Conservation (phyloP, 139 green algal species). For the Eudorina sp. region DNA sequence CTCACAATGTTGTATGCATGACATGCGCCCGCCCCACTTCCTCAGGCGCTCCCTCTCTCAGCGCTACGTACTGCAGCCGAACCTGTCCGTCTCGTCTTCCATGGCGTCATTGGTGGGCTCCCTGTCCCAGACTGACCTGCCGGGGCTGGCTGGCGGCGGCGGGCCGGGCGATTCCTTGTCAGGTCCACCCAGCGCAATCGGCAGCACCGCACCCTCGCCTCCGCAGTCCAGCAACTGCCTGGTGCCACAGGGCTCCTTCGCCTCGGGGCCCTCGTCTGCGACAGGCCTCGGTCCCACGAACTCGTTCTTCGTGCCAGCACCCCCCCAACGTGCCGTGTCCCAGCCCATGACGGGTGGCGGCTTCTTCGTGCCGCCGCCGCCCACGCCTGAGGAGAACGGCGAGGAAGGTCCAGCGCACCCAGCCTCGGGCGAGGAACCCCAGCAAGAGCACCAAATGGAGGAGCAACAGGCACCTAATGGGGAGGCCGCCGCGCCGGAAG, state of each 20-base stretch:
- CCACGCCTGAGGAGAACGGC: too few relatives aligned
- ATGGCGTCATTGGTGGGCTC: constrained; percentile 8
- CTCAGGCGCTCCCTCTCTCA: constrained; percentile 43
- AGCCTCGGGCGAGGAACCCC: too few relatives aligned
- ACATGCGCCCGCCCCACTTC: too few relatives aligned
- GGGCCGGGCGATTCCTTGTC: background rate
- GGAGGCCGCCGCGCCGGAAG: too few relatives aligned
- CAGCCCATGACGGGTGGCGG: background rate
- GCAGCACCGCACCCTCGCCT: constrained; percentile 13
- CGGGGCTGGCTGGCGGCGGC: background rate
- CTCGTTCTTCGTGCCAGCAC: constrained; percentile 7
- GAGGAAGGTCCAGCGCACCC: too few relatives aligned
- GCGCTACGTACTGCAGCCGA: constrained; percentile 57
- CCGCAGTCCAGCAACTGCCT: background rate
- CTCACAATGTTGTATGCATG: too few relatives aligned
- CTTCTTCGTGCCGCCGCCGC: constrained; percentile 3
- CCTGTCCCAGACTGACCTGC: constrained; percentile 30
- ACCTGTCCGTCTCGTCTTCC: constrained; percentile 54
- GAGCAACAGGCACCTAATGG: too few relatives aligned
- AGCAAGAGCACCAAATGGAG: too few relatives aligned
- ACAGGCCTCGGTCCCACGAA: background rate
- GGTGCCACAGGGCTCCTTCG: background rate
- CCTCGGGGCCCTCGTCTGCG: background rate
- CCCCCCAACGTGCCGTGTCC: background rate
- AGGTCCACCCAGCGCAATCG: background rate